Evolutionary conservation across 768 basidiomycete genomes (phyloP).

Genomic region (Mycena leptocephala): DNA sequence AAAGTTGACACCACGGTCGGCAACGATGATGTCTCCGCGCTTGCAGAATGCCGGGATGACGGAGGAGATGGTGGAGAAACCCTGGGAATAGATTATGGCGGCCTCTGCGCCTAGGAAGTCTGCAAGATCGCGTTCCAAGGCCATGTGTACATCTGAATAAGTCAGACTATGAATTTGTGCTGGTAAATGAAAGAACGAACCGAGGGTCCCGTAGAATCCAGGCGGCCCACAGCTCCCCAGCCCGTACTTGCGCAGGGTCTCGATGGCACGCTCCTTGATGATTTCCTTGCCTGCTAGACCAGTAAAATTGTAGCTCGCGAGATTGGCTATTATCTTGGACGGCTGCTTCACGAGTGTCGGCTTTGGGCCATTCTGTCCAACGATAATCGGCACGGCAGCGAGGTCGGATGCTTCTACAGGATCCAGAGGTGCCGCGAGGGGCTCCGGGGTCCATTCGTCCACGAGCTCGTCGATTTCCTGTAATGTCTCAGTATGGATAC

Average conservation of each 20-base stretch:
- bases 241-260: slow-evolving; percentile 90
- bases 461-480: slow-evolving; percentile 98
- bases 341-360: slow-evolving; percentile 79
- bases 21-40: slow-evolving; percentile 97
- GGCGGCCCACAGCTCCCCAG: slow-evolving; percentile 96
- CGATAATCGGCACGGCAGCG: slow-evolving; percentile 81
- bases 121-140: slow-evolving; percentile 91
- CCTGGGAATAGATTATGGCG: slow-evolving; percentile 94
- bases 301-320: slow-evolving; percentile 93
- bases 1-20: slow-evolving; percentile 96
- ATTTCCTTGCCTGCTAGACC: slow-evolving; percentile 92
- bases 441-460: slow-evolving; percentile 94
- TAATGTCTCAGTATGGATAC: slow-evolving; percentile 2
- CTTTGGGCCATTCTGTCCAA: slow-evolving; percentile 88
- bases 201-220: slow-evolving; percentile 97
- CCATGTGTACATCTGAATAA: slow-evolving; percentile 88
- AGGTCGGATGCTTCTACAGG: slow-evolving; percentile 79
- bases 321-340: slow-evolving; percentile 87
- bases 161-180: slow-evolving; percentile 16
- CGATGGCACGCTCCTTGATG: slow-evolving; percentile 89
- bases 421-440: slow-evolving; percentile 77
- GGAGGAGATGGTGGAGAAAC: slow-evolving; percentile 92
- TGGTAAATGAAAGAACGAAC: slow-evolving; percentile 66
- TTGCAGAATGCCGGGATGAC: slow-evolving; percentile 99
- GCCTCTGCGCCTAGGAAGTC: slow-evolving; percentile 92